Base-by-base conservation (phyloP, 441 rosid genomes). In the Pelargonium citronellum region DNA sequence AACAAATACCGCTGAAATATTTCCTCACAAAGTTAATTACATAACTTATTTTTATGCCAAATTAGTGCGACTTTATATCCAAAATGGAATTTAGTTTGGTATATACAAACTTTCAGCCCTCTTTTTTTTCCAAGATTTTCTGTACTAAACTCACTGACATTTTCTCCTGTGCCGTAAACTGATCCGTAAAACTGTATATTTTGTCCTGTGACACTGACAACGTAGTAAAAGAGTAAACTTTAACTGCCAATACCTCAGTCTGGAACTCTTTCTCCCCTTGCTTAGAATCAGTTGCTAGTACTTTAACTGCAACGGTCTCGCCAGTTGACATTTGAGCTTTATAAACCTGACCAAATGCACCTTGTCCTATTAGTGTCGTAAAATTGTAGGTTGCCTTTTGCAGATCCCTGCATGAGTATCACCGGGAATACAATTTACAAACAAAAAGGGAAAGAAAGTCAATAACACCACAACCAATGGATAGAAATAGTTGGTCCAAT, bases 251-350 rank as follows among this genome's bases (percentile, higher is more conserved):
- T 86, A 92, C 99, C 99, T 95, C 99, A 0, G 97, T 87, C 62
- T 90, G 98, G 79, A 95, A 95, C 80, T 95, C 99, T 78, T 76
- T 95, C 84, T 95, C 99, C 61, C 99, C 99, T 80, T 95, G 97
- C 87, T 88, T 92, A 64, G 99, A 95, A 84, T 92, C 91, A 55
- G 96, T 87, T 55, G 99, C 96, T 41, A 95, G 99, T 74, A 87
- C 91, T 82, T 95, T 95, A 22, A 90, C 97, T n/a, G 99, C 99
- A 68, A 95, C 92, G 69, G 77, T 86, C 84, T 92, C 98, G 69
- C 96, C 95, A 4, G 91, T 87, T 16, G 91, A 82, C 95, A 92
- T 90, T 72, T 88, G 95, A 78, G 99, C 99, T 83, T 90, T 90
- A 77, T 90, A 95, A 15, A 95, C 99, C 6, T 96, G 89, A 79